These are phyloP conservation scores for Sclerotinia glacialis DNA, from an alignment of 2,329 filamentous ascomycete species.

Conservation along the genomic window DNA sequence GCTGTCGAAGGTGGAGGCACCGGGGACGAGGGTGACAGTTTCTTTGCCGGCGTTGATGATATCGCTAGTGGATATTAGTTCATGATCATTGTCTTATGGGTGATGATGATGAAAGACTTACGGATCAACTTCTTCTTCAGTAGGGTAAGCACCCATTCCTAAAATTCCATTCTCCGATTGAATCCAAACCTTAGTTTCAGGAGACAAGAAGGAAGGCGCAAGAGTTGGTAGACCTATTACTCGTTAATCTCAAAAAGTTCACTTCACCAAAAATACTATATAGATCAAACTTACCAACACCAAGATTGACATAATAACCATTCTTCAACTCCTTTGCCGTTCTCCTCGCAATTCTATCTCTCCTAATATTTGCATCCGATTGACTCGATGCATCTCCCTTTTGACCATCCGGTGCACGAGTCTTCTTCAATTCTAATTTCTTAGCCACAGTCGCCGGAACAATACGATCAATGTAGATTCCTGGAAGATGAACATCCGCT, in stretches of 20 bases:
- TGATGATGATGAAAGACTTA: not conserved
- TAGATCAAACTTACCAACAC: constrained; percentile 55
- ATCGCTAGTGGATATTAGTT: constrained; percentile 43
- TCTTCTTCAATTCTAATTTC: constrained; percentile 66
- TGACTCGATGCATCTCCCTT: constrained; percentile 69
- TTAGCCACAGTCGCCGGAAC: constrained; percentile 70
- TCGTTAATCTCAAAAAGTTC: constrained; percentile 45
- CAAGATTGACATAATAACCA: constrained; percentile 74
- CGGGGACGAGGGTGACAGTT: constrained; percentile 74
- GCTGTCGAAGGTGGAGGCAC: constrained; percentile 74
- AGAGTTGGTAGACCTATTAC: constrained; percentile 74
- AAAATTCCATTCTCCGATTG: constrained; percentile 85
- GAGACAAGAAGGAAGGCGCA: constrained; percentile 72
- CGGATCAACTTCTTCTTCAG: constrained; percentile 66
- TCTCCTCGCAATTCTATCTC: constrained; percentile 71
- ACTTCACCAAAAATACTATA: too few species aligned
- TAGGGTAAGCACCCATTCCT: constrained; percentile 78
- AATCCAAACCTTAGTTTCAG: constrained; percentile 71
- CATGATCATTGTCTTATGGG: too few species aligned
- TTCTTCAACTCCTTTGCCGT: constrained; percentile 79
- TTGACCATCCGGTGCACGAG: constrained; percentile 58
- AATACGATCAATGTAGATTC: constrained; percentile 78
- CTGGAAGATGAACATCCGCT: constrained; percentile 71
- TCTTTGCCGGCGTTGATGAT: constrained; percentile 86
- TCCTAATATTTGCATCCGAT: constrained; percentile 51